Evolutionary conservation across 176 grass and related monocot genomes (phyloP), one percentile per base, ranked within the genome.

Genomic region (Lolium rigidum): DNA sequence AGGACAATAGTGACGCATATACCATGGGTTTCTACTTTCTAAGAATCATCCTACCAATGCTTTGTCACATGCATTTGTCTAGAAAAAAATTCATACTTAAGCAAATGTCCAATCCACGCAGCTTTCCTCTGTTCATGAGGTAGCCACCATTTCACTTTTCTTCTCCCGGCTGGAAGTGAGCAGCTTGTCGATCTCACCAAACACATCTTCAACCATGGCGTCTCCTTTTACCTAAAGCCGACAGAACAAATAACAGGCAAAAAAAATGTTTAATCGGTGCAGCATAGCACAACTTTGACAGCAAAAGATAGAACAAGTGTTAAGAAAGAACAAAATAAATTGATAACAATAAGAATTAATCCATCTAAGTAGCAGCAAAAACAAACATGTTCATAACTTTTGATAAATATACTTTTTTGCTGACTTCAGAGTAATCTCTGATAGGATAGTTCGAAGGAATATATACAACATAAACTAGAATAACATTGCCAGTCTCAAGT

Each of bases 171-270:
- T 86, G n/a, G 87, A 92, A 63, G 72, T 8, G 51, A 99, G 73
- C 35, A 66, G 90, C 80, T 90, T 90, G 59, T 96, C 83, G 8
- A 99, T 88, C 85, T 94, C 80, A 26, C 92, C 63, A 87, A 99
- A 96, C 14, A 99, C 92, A 68, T 85, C 88, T 12, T 88, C 85
- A 80, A 90, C 93, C 10, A 25, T 44, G 62, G 35, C 57, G 74
- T 96, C 74, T 62, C 91, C 94, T 87, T 93, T 89, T 46, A 93
- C 83, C 91, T 95, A 50, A 87, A 86, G 82, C 48, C 74, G 26
- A 70, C 4, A 74, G 22, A 41, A 21, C 5, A 56, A 87, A 84
- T 14, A 66, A 67, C 2, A 84, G 10, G 5, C 4, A 26, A 25
- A 56, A 56, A 22, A 18, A 70, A 49, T 24, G 64, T 70, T 65